Conservation (phyloP, 2,329 filamentous ascomycete genomes). For the Sclerotiophoma versabilis region DNA sequence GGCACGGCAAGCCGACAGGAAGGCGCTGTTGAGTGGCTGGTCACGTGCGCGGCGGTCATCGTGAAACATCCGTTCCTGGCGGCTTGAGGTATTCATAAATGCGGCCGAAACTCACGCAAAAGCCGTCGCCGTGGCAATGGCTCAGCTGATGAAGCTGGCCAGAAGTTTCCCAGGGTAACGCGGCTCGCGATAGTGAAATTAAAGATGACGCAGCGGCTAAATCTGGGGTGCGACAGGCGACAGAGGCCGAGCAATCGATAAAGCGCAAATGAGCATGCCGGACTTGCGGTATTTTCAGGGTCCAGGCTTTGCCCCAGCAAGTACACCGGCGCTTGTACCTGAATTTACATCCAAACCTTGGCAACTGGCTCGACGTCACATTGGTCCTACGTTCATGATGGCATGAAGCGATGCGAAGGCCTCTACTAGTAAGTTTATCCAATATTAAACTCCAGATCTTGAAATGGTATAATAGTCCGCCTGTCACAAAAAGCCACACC, state of each 20-base stretch:
- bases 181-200: conserved; percentile 11
- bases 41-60: neutral
- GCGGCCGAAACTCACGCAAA: no score
- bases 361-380: neutral
- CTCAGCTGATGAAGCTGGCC: neutral
- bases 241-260: conserved; percentile 4
- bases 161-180: neutral
- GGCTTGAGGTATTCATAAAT: neutral
- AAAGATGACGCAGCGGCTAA: conserved; percentile 10
- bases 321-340: conserved; percentile 6
- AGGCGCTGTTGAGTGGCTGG: neutral
- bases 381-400: neutral
- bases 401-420: neutral
- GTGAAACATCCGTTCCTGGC: neutral
- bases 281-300: conserved; percentile 4
- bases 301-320: conserved; percentile 7
- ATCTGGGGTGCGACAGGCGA: neutral
- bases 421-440: neutral
- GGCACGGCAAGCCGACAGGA: neutral
- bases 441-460: conserved; percentile 10
- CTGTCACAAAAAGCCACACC: conserved; percentile 6
- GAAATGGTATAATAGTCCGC: conserved; percentile 5
- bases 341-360: neutral
- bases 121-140: neutral
- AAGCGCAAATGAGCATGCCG: neutral